Conservation (phyloP, 345 rosid species). For the Anastatica hierochuntica region DNA sequence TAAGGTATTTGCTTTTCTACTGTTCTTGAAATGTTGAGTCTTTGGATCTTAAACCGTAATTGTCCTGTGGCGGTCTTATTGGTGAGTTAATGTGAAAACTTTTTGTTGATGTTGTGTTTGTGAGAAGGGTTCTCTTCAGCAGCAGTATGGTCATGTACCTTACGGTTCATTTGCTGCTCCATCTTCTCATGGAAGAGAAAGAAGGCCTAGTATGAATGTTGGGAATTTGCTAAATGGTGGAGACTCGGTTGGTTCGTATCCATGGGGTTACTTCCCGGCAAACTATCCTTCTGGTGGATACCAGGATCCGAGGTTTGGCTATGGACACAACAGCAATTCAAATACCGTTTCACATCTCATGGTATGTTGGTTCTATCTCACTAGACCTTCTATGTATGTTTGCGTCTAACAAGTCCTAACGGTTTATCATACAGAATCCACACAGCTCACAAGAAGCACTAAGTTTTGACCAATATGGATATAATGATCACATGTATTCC, state of each 20-base stretch:
- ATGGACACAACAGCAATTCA: slow-evolving; percentile 32
- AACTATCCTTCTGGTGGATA: slow-evolving; percentile 24
- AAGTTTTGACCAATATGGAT: slow-evolving; percentile 38
- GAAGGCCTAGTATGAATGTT: slow-evolving; percentile 18
- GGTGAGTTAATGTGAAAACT: neutral
- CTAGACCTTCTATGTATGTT: neutral
- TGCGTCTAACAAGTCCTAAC: neutral
- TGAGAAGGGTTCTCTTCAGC: slow-evolving; percentile 32
- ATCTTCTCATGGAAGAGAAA: slow-evolving; percentile 22
- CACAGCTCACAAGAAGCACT: slow-evolving; percentile 34
- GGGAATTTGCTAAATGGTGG: slow-evolving; percentile 21
- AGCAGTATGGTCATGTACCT: slow-evolving; percentile 36
- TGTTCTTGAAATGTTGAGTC: neutral
- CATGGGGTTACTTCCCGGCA: slow-evolving; percentile 33
- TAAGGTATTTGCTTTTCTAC: slow-evolving; percentile 31
- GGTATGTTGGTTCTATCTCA: slow-evolving; percentile 30
- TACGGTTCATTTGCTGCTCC: slow-evolving; percentile 36
- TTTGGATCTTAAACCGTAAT: too few species aligned
- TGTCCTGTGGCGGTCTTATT: too few species aligned
- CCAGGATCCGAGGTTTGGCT: slow-evolving; percentile 39
- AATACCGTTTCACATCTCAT: slow-evolving; percentile 28
- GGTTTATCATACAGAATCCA: slow-evolving; percentile 32
- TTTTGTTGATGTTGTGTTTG: slow-evolving; percentile 5
- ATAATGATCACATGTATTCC: slow-evolving; percentile 41
- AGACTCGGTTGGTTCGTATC: slow-evolving; percentile 27